phyloP scores from a whole-genome alignment of 352 stramenopile species.

The Phytophthora citrophthora region DNA sequence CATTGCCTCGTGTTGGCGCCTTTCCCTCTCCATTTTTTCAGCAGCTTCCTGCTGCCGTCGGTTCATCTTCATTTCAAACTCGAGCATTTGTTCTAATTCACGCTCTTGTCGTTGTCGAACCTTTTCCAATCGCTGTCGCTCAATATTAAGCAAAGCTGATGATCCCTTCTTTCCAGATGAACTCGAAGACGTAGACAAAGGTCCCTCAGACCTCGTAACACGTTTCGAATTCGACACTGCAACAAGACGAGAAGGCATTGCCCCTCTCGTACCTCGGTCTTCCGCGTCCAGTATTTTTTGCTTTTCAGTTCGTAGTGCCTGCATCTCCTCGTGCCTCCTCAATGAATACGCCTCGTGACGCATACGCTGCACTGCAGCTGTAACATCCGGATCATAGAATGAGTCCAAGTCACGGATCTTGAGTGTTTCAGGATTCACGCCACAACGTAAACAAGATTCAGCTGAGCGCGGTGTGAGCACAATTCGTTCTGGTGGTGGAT shows the following conservation, averaged over 20 bases:
- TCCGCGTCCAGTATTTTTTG: slow-evolving; percentile 65
- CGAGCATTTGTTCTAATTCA: slow-evolving; percentile 91
- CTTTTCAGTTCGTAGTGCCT: slow-evolving; percentile 80
- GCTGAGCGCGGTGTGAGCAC: slow-evolving; percentile 90
- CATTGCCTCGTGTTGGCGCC: slow-evolving; percentile 66
- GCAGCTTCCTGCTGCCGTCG: slow-evolving; percentile 78
- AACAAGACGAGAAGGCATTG: slow-evolving; percentile 12
- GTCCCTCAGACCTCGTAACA: slow-evolving; percentile 17
- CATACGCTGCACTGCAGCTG: slow-evolving; percentile 90
- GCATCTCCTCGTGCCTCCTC: slow-evolving; percentile 92
- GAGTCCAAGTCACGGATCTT: slow-evolving; percentile 92
- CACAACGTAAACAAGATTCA: slow-evolving; percentile 90
- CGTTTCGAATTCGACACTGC: slow-evolving; percentile 12
- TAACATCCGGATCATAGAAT: slow-evolving; percentile 87
- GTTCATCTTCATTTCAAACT: slow-evolving; percentile 92
- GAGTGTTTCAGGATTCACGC: slow-evolving; percentile 93
- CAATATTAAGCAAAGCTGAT: slow-evolving; percentile 67
- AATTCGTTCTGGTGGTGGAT: slow-evolving; percentile 74
- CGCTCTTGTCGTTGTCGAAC: slow-evolving; percentile 77
- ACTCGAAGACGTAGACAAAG: slow-evolving; percentile 11
- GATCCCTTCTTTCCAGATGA: slow-evolving; percentile 30
- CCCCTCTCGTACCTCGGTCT: slow-evolving; percentile 26
- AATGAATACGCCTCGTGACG: slow-evolving; percentile 93
- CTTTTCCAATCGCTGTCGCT: slow-evolving; percentile 77
- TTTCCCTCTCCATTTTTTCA: slow-evolving; percentile 73